Percentiles rank a stretch among this genome's conserved stretches.
Evolutionary conservation across 2,329 filamentous ascomycete genomes (phyloP).

Genomic region (Aspergillus pseudotamarii): DNA sequence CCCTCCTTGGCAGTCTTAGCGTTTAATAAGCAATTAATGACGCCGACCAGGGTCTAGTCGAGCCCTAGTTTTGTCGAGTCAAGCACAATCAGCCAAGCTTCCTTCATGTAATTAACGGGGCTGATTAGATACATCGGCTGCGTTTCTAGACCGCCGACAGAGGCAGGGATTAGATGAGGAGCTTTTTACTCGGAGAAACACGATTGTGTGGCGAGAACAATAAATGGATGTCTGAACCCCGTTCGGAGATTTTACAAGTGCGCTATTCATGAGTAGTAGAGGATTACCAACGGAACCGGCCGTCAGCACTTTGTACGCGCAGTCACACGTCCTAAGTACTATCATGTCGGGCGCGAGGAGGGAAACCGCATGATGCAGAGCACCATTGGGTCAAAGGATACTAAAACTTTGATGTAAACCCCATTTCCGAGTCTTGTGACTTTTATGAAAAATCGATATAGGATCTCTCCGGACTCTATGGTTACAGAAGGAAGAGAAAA

Average conservation of each 20-base stretch:
- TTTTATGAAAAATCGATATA: background rate
- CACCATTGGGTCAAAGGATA: background rate
- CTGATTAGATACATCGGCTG: background rate
- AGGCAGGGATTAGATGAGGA: background rate
- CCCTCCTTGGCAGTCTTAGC: slow-evolving; percentile 8
- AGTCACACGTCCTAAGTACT: background rate
- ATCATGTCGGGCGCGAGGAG: no score
- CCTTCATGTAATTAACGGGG: slow-evolving; percentile 5
- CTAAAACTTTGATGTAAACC: background rate
- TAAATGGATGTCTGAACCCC: background rate
- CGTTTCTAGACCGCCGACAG: slow-evolving; percentile 9
- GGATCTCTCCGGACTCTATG: background rate
- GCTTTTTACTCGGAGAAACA: background rate
- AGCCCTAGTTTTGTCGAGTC: background rate
- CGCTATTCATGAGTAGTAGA: background rate
- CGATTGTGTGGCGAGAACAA: background rate
- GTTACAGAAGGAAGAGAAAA: background rate
- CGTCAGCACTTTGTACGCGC: background rate
- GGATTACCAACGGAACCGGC: background rate
- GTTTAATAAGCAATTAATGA: slow-evolving; percentile 27
- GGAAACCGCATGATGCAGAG: no score
- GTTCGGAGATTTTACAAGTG: background rate
- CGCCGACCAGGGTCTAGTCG: slow-evolving; percentile 12
- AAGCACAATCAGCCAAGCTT: slow-evolving; percentile 10
- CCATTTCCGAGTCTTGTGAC: background rate